Evolutionary conservation across 2,329 filamentous ascomycete species (phyloP).

Genomic region (Exophiala lecanii-corni): DNA sequence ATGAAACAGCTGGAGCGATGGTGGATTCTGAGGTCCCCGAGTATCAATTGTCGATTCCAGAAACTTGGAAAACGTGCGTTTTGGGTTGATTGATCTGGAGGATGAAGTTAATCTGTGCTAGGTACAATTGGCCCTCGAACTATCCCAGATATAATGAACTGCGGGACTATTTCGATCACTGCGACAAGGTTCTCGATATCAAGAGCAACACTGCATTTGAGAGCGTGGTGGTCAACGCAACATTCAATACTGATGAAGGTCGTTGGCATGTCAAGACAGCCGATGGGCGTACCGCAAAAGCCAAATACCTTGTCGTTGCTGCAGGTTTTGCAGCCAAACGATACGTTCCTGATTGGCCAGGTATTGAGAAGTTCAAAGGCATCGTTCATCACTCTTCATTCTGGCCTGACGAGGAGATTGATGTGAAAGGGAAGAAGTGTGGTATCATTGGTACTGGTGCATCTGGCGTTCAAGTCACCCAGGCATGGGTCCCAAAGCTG

Average conservation of each 20-base stretch:
- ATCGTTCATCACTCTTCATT: conserved; percentile 57
- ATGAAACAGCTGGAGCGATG: conserved; percentile 14
- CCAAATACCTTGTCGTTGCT: conserved; percentile 44
- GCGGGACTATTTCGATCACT: conserved; percentile 38
- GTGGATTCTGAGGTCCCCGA: conserved; percentile 43
- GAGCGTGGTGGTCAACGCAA: conserved; percentile 39
- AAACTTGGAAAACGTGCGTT: conserved; percentile 41
- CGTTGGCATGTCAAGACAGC: conserved; percentile 44
- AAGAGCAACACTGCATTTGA: conserved; percentile 45
- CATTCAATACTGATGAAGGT: conserved; percentile 34
- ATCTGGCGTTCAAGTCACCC: conserved; percentile 60
- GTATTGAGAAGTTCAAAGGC: conserved; percentile 56
- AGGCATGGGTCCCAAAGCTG: conserved; percentile 53
- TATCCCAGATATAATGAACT: conserved; percentile 39
- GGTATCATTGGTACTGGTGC: conserved; percentile 63
- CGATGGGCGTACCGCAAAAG: conserved; percentile 36
- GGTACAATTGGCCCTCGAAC: conserved; percentile 42
- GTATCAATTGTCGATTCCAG: conserved; percentile 45
- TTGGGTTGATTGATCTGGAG: too few species aligned
- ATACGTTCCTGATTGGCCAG: conserved; percentile 52
- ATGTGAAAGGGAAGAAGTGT: conserved; percentile 54
- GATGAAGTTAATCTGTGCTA: too few species aligned
- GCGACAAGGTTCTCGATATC: conserved; percentile 39
- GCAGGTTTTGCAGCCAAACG: conserved; percentile 54
- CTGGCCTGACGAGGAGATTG: conserved; percentile 53